Base-by-base conservation (phyloP, 495 filamentous ascomycete species). In the Glarea lozoyensis region DNA sequence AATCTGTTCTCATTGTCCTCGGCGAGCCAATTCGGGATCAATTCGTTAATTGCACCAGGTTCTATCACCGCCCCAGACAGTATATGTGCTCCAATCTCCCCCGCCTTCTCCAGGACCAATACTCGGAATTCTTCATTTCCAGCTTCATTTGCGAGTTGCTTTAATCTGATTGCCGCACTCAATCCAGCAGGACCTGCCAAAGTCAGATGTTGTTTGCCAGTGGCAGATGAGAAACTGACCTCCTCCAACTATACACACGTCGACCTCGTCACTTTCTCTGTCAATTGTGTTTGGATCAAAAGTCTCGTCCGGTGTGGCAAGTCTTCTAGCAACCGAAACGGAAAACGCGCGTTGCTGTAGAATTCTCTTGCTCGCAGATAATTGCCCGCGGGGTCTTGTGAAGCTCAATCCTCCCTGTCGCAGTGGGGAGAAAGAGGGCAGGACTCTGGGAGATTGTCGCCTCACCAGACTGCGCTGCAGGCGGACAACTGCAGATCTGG, bases 121-220 rank as follows among this genome's bases (percentile, higher is more conserved):
- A 99, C 89, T 13, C 93, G 76, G 60, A 97, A 94, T 27, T 93
- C 90, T 37, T 97, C 88, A 58, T 97, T 92, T 27, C 89, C 89
- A n/a, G 85, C 84, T 56, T 86, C 86, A 59, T 88, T 95, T 45
- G 92, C 93, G 13, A 96, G 73, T 63, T 99, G 93, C 64, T 97
- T 97, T 37, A 99, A 61, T 39, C 86, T 80, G 57, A 99, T 99
- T 16, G 90, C 93, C 39, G 92, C 88, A 42, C 83, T 79, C 46
- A 99, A 75, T 46, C 92, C 92, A 39, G 92, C 86, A 35, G 92
- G 92, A 22, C 92, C 82, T 82, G 53, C 17, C 40, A 16, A 38
- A 42, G 10, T 45, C 29, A 45, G 41, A 27, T 27, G n/a, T 39
- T 19, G 13, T 37, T 18, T 7, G 23, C 4, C 15, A 34, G 43